These are phyloP conservation scores for Nitzschia inconspicua DNA, from an alignment of 108 stramenopile species.

Conservation along the genomic window DNA sequence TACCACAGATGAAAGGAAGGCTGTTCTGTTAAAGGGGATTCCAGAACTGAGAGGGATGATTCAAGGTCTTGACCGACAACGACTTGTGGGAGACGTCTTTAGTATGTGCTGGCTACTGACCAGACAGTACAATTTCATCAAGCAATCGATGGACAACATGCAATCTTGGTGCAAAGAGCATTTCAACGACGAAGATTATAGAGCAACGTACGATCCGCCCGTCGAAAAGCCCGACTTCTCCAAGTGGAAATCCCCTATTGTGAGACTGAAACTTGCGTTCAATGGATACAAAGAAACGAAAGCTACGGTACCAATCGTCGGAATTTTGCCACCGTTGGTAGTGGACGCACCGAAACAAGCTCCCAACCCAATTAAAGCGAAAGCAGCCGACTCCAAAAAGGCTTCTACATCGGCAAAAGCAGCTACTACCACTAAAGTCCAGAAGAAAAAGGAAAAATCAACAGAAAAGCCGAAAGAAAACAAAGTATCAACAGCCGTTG, in stretches of 20 bases:
- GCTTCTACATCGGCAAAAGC: slow-evolving; percentile 2
- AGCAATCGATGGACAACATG: slow-evolving; percentile 46
- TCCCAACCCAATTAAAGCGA: not conserved
- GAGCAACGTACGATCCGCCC: slow-evolving; percentile 13
- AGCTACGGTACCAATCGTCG: not conserved
- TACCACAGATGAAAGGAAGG: slow-evolving; percentile 16
- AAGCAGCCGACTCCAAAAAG: not conserved
- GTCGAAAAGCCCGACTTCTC: slow-evolving; percentile 1
- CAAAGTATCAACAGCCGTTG: not conserved
- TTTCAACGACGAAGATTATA: slow-evolving; percentile 40
- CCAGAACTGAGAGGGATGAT: slow-evolving; percentile 16
- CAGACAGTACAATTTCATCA: slow-evolving; percentile 48
- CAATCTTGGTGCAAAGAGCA: slow-evolving; percentile 44
- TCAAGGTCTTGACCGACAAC: slow-evolving; percentile 16
- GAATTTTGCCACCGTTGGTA: not conserved
- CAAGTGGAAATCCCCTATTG: slow-evolving; percentile 11
- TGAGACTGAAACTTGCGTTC: slow-evolving; percentile 3
- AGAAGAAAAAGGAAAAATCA: slow-evolving; percentile 5
- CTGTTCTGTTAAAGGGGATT: not conserved
- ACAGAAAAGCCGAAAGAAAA: slow-evolving; percentile 7
- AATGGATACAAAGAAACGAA: slow-evolving; percentile 12
- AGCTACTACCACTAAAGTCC: not conserved
- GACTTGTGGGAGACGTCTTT: slow-evolving; percentile 31
- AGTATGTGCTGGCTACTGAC: slow-evolving; percentile 35
- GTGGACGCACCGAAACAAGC: not conserved